These are phyloP conservation scores for Thielaviopsis ethacetica DNA, from an alignment of 2,329 filamentous ascomycete genomes.

Conservation along the genomic window DNA sequence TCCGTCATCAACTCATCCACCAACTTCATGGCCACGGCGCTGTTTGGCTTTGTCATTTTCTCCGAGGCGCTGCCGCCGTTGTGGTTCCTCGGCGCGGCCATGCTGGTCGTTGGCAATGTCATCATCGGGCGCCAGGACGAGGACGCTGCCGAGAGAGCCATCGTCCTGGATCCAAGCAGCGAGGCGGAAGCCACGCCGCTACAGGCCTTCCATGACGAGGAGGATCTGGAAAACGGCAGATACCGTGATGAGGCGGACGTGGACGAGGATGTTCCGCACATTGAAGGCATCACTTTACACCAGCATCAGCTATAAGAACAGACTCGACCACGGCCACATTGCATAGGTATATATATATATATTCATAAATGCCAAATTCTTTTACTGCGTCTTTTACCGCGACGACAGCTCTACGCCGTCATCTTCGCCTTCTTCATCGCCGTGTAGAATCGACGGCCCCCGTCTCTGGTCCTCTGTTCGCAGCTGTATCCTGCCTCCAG, in stretches of 20 bases:
- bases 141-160: slow-evolving; percentile 14
- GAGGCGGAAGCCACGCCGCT: slow-evolving; percentile 13
- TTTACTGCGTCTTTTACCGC: slow-evolving; percentile 14
- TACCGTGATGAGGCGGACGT: background rate
- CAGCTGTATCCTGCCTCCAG: slow-evolving; percentile 41
- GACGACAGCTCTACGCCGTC: slow-evolving; percentile 29
- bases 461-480: slow-evolving; percentile 26
- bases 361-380: background rate
- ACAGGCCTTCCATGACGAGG: slow-evolving; percentile 14
- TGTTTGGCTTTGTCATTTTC: slow-evolving; percentile 56
- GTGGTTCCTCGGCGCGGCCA: slow-evolving; percentile 59
- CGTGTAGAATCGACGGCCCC: slow-evolving; percentile 29
- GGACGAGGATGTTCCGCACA: background rate
- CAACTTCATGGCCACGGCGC: slow-evolving; percentile 64
- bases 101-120: slow-evolving; percentile 62
- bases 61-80: slow-evolving; percentile 52
- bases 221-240: slow-evolving; percentile 19
- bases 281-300: background rate
- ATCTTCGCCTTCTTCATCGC: slow-evolving; percentile 25
- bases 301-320: background rate
- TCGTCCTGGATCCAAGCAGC: background rate
- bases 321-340: background rate
- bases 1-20: slow-evolving; percentile 68
- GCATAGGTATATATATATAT: background rate
- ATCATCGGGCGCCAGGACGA: slow-evolving; percentile 59